phyloP scores from a whole-genome alignment of 2,329 filamentous ascomycete species.

The Xylariaceae sp. region DNA sequence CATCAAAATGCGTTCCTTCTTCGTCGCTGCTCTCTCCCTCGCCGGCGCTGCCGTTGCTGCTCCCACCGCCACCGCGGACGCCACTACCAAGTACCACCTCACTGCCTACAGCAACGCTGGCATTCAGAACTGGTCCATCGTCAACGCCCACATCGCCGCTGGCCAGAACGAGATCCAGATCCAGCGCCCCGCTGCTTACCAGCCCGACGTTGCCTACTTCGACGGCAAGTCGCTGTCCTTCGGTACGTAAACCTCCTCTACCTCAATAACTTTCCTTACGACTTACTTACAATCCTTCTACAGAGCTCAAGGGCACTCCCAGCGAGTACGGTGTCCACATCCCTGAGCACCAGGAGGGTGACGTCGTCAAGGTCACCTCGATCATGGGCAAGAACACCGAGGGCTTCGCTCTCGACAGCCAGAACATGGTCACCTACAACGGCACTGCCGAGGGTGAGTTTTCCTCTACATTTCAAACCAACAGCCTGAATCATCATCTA shows the following conservation, averaged over 20 bases:
- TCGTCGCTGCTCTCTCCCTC: conserved; percentile 16
- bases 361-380: conserved; percentile 16
- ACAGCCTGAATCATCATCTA: neutral
- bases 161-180: conserved; percentile 22
- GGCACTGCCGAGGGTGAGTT: conserved; percentile 10
- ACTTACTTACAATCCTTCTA: neutral
- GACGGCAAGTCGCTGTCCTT: conserved; percentile 17
- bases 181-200: conserved; percentile 22
- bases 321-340: conserved; percentile 13
- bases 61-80: conserved; percentile 3
- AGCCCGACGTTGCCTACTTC: conserved; percentile 19
- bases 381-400: conserved; percentile 10
- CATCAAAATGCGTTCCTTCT: conserved; percentile 16
- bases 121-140: conserved; percentile 20
- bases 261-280: neutral
- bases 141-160: conserved; percentile 21
- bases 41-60: conserved; percentile 14
- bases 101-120: conserved; percentile 7
- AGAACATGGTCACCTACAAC: conserved; percentile 16
- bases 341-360: conserved; percentile 15
- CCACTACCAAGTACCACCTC: conserved; percentile 19
- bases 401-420: conserved; percentile 17
- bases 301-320: conserved; percentile 7
- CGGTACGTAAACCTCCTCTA: conserved; percentile 11
- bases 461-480: neutral